These are phyloP conservation scores for Chlorokybus atmophyticus DNA, from an alignment of 139 green algal genomes.

Conservation along the genomic window DNA sequence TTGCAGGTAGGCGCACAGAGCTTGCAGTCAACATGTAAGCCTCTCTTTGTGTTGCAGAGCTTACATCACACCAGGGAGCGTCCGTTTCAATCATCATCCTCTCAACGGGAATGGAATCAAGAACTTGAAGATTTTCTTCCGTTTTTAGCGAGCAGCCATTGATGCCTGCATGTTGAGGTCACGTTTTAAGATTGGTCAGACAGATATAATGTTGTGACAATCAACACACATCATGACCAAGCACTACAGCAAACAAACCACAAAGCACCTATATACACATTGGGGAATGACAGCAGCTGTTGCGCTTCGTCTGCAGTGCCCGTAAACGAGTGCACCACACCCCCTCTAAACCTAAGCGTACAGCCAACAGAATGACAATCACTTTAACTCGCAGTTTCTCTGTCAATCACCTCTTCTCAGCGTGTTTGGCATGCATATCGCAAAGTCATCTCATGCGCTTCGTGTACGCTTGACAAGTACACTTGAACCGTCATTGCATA, in stretches of 20 bases:
- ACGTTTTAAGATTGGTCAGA: no score
- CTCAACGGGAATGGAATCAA: conserved; percentile 45
- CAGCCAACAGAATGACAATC: no score
- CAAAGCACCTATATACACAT: conserved; percentile 43
- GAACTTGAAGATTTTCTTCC: conserved; percentile 57
- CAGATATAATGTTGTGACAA: no score
- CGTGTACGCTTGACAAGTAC: no score
- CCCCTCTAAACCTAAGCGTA: conserved; percentile 21
- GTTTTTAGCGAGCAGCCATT: conserved; percentile 83
- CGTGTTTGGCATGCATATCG: no score
- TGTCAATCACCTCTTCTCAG: no score
- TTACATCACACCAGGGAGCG: conserved; percentile 71
- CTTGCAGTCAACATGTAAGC: conserved; percentile 29
- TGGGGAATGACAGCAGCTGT: conserved; percentile 38
- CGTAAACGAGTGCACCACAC: conserved; percentile 77
- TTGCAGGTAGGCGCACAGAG: background rate
- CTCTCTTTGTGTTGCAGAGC: no score
- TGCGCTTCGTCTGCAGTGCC: conserved; percentile 48
- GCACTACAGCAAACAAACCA: no score
- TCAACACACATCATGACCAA: no score
- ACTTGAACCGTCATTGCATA: no score
- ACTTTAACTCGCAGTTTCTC: no score
- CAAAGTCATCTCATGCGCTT: no score
- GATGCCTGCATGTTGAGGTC: conserved; percentile 43
- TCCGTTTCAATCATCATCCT: conserved; percentile 79